Evolutionary conservation across 306 rosid genomes (phyloP), one percentile per base, ranked within the genome.

Genomic region (Vicia faba): DNA sequence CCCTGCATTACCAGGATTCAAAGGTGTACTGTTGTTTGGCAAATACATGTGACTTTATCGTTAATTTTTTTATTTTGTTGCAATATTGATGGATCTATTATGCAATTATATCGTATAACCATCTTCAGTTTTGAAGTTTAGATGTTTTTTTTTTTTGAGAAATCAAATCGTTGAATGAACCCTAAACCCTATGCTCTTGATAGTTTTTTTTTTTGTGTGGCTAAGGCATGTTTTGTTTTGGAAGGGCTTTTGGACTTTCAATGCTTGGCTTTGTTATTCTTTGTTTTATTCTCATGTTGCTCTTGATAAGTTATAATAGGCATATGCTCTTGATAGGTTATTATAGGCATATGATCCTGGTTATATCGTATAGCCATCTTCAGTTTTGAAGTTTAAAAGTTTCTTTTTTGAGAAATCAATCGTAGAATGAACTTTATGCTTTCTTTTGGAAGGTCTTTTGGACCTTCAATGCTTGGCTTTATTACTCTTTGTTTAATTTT

Each of bases 1-100:
- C 63, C 99, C 99, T 12, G 99, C 99, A 59, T 82, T 95, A 71
- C 97, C 99, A 0, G 93, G 97, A 71, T 90, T 86, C 85, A 95
- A 88, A 85, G 99, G 99, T 95, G 76, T 61, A 19, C 71, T 80
- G 65, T 68, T 84, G 36, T 74, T 60, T 70, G 57, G 44, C 53
- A 40, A 56, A 19, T 43, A 18, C 20, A 31, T 44, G 11, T 28
- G 61, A 6, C 26, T 53, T 15, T 23, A 15, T 55, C 57, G 36
- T 46, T 57, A 51, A 14, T 33, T 19, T n/a, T 26, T 53, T 12
- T n/a, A n/a, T 58, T 43, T 53, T 14, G 51, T 51, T 13, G 69
- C 62, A 39, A 72, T 51, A 39, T 49, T 51, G 23, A 35, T 41
- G 15, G 35, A 56, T 73, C 13, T 25, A 51, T 10, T 48, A 25